These are phyloP conservation scores for Arthrobotrys musiformis DNA, from an alignment of 2,329 filamentous ascomycete genomes.

Conservation along the genomic window DNA sequence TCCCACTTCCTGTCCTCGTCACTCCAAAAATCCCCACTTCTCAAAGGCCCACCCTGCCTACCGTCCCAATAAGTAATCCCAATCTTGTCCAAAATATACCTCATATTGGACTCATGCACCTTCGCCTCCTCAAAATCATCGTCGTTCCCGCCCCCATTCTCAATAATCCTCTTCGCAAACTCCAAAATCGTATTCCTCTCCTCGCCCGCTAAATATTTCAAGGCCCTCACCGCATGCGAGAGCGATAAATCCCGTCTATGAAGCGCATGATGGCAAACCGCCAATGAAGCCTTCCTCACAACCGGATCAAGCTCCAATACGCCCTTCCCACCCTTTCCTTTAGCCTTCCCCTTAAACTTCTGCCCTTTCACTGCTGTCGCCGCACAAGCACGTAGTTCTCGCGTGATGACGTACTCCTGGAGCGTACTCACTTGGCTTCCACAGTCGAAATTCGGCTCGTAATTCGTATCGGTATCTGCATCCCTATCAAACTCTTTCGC, in stretches of 20 bases:
- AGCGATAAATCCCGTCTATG: background rate
- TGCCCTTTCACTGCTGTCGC: too few species aligned
- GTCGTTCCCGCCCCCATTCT: background rate
- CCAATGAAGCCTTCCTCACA: background rate
- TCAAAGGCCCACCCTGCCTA: background rate
- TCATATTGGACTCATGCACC: background rate
- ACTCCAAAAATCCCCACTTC: background rate
- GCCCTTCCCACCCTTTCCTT: background rate
- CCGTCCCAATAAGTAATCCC: background rate
- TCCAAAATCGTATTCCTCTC: background rate
- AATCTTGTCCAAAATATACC: background rate
- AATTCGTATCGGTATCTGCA: too few species aligned
- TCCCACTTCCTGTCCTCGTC: constrained; percentile 29
- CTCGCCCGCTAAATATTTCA: background rate
- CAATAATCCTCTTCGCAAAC: background rate
- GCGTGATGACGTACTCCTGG: background rate
- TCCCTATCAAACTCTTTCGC: too few species aligned
- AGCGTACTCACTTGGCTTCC: too few species aligned
- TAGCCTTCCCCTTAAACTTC: background rate
- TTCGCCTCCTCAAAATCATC: constrained; percentile 4
- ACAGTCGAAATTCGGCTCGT: too few species aligned
- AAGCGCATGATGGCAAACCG: background rate
- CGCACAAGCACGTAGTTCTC: too few species aligned
- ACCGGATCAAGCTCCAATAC: background rate
- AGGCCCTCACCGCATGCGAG: background rate